Evolutionary conservation across 2,329 filamentous ascomycete genomes (phyloP), one percentile per base, ranked within the genome.

Genomic region (Trichophyton equinum): DNA sequence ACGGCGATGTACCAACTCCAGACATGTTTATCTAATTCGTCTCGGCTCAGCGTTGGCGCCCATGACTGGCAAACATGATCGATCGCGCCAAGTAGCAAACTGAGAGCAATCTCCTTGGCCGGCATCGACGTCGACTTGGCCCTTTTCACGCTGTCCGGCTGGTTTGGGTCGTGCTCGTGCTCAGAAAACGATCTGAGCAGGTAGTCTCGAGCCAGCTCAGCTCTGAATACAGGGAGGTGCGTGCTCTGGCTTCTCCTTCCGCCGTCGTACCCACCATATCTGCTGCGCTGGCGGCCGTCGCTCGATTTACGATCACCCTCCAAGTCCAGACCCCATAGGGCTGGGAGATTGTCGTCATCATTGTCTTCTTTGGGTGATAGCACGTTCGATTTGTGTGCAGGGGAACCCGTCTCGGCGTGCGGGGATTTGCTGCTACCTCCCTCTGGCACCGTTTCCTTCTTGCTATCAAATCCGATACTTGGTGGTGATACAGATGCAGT

Each of bases 1-100:
- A 91, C 83, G 22, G 82, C 80, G 1, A 87, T 78, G 72, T 95
- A 95, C 90, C 90, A 95, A 25, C 77, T 77, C 88, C 89, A 95
- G 18, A 89, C 88, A 62, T 85, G 81, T 63, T 80, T 79, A 69
- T 95, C 88, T 59, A 95, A 76, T 67, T 95, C 88, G 15, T 81
- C 77, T 3, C 75, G 74, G 27, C 74, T 78, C 38, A 95, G 71
- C 33, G 83, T 79, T n/a, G 77, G 74, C 0, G 80, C 79, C 91
- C 90, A 95, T 63, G 88, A 92, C 55, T 80, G 78, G 67, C 84
- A 91, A 1, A 95, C 71, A 20, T 89, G 70, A 63, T 91, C 82
- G 61, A 95, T 75, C 0, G 88, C 85, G 2, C 83, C 85, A 0
- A 95, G 77, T 2, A 95, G 72, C 61, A 86, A 74, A 0, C 83